Evolutionary conservation across 768 basidiomycete genomes (phyloP), one percentile per base, ranked within the genome.

Genomic region (Leccinum variicolor): DNA sequence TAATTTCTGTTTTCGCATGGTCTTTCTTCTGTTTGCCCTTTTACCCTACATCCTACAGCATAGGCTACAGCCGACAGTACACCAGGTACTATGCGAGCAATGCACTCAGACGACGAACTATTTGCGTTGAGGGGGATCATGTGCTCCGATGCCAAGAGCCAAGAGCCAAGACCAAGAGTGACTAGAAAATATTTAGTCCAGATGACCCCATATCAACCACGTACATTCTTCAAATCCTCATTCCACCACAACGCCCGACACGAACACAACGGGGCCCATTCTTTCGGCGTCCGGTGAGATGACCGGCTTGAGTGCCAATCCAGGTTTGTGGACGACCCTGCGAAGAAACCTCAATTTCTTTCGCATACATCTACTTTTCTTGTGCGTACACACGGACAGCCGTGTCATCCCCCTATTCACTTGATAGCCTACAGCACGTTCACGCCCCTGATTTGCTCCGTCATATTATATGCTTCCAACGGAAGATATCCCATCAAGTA

Each of bases 401-500:
- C 34, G 8, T 21, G 34, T 49, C 29, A 29, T 50, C 14, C 21
- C 52, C 50, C 45, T 49, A 47, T 52, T 52, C 62, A 50, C 60
- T 0, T 39, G 26, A 3, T 50, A 48, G 28, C 51, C 59, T 64
- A 21, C 66, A 92, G 89, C 64, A 87, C 84, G 6, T 81, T 92
- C 67, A 84, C 84, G 0, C 94, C 95, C 2, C 78, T 97, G 62
- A 75, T 94, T 54, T 82, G 84, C 61, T 90, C 91, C 19, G 84
- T 74, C 36, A 85, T 98, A 53, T 83, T 97, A 66, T 97, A 90
- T 66, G 92, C 85, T 25, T 82, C 81, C 73, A 94, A 94, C 78
- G 92, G 89, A 45, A 73, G 75, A 49, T 82, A 81, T 64, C 84
- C 81, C 47, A 81, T 94, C 36, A 65, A 82, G 19, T 94, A 90